phyloP scores from a whole-genome alignment of 805 yeast genomes.

The Cyberlindnera mycetangii region DNA sequence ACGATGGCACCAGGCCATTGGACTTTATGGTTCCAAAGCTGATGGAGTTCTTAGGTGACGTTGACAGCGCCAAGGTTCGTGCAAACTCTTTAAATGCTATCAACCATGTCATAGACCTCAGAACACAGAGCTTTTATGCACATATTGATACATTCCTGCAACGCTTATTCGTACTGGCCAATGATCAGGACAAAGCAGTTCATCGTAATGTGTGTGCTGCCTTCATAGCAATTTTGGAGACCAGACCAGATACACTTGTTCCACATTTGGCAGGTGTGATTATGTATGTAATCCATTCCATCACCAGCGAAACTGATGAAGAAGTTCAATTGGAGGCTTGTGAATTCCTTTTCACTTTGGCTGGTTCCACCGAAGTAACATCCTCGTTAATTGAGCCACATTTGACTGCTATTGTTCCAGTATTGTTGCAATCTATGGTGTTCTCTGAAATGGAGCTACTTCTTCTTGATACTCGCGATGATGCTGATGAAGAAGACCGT shows the following conservation, averaged over 20 bases:
- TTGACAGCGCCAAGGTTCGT: constrained; percentile 48
- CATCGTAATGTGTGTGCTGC: constrained; percentile 75
- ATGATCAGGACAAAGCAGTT: constrained; percentile 54
- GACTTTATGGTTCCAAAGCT: constrained; percentile 65
- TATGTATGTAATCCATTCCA: constrained; percentile 76
- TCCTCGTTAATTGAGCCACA: constrained; percentile 51
- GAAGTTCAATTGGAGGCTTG: constrained; percentile 89
- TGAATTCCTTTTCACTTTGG: constrained; percentile 78
- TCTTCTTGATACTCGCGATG: constrained; percentile 67
- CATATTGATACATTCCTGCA: constrained; percentile 64
- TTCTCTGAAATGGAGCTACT: constrained; percentile 80
- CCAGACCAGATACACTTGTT: constrained; percentile 72
- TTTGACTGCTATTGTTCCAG: constrained; percentile 68
- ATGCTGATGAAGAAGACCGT: constrained; percentile 72
- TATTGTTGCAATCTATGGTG: constrained; percentile 76
- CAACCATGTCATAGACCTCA: constrained; percentile 69
- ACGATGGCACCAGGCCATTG: constrained; percentile 64
- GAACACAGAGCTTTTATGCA: constrained; percentile 60
- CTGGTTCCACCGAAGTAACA: constrained; percentile 54
- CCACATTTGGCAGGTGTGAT: constrained; percentile 88
- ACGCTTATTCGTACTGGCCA: constrained; percentile 67
- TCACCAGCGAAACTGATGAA: constrained; percentile 55
- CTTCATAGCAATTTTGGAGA: constrained; percentile 67
- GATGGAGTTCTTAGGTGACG: constrained; percentile 42
- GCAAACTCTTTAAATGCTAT: constrained; percentile 67